A percentile compares a stretch with the other conserved stretches of the same genome.
Evolutionary conservation across 1,284 basidiomycete species (phyloP).

Genomic region (Ceratobasidium sp.): DNA sequence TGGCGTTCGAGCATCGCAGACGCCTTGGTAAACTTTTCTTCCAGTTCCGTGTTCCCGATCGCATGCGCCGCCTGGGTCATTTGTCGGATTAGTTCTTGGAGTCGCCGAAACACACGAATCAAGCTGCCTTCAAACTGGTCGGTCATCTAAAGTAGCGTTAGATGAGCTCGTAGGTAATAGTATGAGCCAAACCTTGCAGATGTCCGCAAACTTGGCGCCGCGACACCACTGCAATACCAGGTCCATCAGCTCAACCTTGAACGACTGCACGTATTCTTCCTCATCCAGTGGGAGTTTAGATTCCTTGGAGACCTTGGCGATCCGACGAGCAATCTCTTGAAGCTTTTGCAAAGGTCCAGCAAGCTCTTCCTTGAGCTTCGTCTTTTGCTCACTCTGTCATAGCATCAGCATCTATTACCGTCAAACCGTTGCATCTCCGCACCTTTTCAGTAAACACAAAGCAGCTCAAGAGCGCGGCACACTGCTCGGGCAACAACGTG

Average conservation of each 20-base stretch:
- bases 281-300: conserved; percentile 88
- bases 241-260: conserved; percentile 99
- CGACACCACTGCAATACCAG: conserved; percentile 97
- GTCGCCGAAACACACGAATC: conserved; percentile 90
- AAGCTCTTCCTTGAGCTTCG: conserved; percentile 89
- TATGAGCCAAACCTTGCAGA: conserved; percentile 78
- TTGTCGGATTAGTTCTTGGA: conserved; percentile 94
- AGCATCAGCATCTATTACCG: neutral
- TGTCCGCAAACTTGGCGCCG: conserved; percentile 94
- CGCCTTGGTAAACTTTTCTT: conserved; percentile 88
- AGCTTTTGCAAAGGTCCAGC: conserved; percentile 90
- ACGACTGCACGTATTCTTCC: conserved; percentile 93
- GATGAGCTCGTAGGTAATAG: neutral
- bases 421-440: conserved; percentile 1
- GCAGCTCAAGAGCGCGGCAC: conserved; percentile 90
- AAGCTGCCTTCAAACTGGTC: conserved; percentile 96
- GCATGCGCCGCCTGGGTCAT: conserved; percentile 95
- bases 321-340: conserved; percentile 93
- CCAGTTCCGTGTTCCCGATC: conserved; percentile 91
- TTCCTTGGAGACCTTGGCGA: conserved; percentile 95
- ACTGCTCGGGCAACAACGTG: conserved; percentile 85
- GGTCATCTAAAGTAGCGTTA: conserved; percentile 66
- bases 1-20: conserved; percentile 89
- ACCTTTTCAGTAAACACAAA: conserved; percentile 95
- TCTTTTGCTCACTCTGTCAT: conserved; percentile 81